These are phyloP conservation scores for Testicularia cyperi DNA, from an alignment of 1,284 basidiomycete species.

Conservation along the genomic window DNA sequence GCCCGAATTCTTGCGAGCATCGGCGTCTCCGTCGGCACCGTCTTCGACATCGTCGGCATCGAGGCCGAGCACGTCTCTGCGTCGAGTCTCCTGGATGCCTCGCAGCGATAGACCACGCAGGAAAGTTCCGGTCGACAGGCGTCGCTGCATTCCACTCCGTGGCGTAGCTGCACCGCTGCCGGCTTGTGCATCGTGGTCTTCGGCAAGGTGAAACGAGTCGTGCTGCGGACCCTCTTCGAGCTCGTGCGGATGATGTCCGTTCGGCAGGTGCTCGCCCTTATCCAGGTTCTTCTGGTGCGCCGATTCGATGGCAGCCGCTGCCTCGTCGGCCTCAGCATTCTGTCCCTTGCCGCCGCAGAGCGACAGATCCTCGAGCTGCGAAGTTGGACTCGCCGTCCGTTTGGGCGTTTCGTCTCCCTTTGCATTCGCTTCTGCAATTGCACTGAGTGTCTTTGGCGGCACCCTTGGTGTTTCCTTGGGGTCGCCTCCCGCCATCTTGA, in stretches of 20 bases:
- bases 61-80: constrained; percentile 36
- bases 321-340: constrained; percentile 19
- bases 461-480: constrained; percentile 14
- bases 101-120: constrained; percentile 24
- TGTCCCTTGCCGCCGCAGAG: too few species aligned
- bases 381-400: constrained; percentile 14
- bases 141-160: constrained; percentile 23
- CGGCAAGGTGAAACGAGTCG: constrained; percentile 31
- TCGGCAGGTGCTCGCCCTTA: constrained; percentile 6
- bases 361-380: constrained; percentile 6
- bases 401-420: constrained; percentile 22
- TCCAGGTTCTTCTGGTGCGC: constrained; percentile 18
- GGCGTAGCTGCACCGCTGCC: constrained; percentile 27
- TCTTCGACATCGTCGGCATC: constrained; percentile 14
- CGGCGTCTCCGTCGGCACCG: constrained; percentile 8
- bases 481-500: constrained; percentile 15
- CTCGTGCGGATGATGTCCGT: constrained; percentile 31
- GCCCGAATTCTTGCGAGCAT: background rate
- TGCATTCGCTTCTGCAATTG: background rate
- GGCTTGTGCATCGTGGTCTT: constrained; percentile 20
- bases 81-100: constrained; percentile 44
- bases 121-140: constrained; percentile 50
- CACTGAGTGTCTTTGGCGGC: background rate
- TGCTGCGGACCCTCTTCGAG: constrained; percentile 35
- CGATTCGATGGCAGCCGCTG: constrained; percentile 22